A percentile compares a stretch with the other conserved stretches of the same genome.
These are phyloP conservation scores for Pseudonitzschia pungens DNA, from an alignment of 108 stramenopile genomes.

Conservation along the genomic window DNA sequence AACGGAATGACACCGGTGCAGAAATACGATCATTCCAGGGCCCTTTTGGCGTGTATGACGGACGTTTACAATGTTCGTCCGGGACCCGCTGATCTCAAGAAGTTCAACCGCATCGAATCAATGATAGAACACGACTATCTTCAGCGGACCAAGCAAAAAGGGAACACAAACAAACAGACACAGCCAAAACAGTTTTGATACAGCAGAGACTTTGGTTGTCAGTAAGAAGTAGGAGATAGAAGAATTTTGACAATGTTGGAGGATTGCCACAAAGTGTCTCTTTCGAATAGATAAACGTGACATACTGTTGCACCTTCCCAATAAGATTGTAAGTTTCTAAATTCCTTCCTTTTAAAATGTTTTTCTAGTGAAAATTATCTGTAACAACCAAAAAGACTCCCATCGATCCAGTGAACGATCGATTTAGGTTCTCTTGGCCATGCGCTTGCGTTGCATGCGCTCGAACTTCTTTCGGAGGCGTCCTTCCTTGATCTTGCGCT, in stretches of 20 bases:
- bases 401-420: not conserved
- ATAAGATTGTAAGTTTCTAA: not conserved
- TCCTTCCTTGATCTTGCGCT: constrained; percentile 89
- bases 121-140: not conserved
- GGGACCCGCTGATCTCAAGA: constrained; percentile 8
- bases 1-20: not conserved
- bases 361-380: too few species aligned
- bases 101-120: not conserved
- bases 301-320: too few species aligned
- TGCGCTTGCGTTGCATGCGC: constrained; percentile 80
- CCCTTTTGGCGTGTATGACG: not conserved
- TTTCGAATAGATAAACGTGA: too few species aligned
- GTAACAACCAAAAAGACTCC: not conserved
- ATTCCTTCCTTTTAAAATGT: not conserved
- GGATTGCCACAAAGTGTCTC: too few species aligned
- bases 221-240: too few species aligned
- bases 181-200: too few species aligned
- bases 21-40: not conserved
- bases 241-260: too few species aligned
- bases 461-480: constrained; percentile 85
- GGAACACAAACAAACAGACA: too few species aligned
- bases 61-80: not conserved
- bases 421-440: constrained; percentile 56
- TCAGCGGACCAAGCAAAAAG: not conserved
- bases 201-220: too few species aligned